Percentiles rank a stretch among this genome's conserved stretches.
These are phyloP conservation scores for Tagetes erecta DNA, from an alignment of 129 eudicot genomes.

Conservation along the genomic window DNA sequence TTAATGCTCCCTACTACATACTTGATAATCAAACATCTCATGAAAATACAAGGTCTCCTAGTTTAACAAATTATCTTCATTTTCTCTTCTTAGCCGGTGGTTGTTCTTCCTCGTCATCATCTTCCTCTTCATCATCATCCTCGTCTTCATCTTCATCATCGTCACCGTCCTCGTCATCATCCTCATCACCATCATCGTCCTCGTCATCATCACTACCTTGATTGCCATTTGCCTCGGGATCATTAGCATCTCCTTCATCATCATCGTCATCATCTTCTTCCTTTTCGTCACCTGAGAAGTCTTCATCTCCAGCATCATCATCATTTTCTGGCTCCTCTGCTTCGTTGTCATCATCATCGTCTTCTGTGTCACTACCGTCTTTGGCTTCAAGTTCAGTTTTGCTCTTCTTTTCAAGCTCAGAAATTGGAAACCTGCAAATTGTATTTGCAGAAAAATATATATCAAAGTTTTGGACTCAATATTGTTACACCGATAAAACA, in stretches of 20 bases:
- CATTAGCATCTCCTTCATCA: slow-evolving; percentile 61
- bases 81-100: slow-evolving; percentile 98
- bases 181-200: slow-evolving; percentile 66
- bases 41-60: neutral
- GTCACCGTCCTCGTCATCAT: slow-evolving; percentile 53
- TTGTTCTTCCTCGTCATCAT: slow-evolving; percentile 68
- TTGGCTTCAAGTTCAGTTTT: slow-evolving; percentile 59
- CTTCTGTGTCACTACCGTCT: slow-evolving; percentile 85
- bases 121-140: slow-evolving; percentile 59
- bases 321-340: slow-evolving; percentile 46
- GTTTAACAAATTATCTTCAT: slow-evolving; percentile 29
- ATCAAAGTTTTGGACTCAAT: neutral
- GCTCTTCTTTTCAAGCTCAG: slow-evolving; percentile 51
- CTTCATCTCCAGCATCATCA: slow-evolving; percentile 83
- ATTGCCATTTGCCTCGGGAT: slow-evolving; percentile 67
- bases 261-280: slow-evolving; percentile 55
- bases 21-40: slow-evolving; percentile 26
- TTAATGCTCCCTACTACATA: slow-evolving; percentile 33
- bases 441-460: neutral
- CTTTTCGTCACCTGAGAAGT: slow-evolving; percentile 80
- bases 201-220: slow-evolving; percentile 68
- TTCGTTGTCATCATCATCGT: slow-evolving; percentile 61
- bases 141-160: slow-evolving; percentile 59
- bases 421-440: slow-evolving; percentile 61
- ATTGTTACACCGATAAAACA: neutral